Evolutionary conservation across 495 filamentous ascomycete genomes (phyloP).

Genomic region (Penicillium pulvis): DNA sequence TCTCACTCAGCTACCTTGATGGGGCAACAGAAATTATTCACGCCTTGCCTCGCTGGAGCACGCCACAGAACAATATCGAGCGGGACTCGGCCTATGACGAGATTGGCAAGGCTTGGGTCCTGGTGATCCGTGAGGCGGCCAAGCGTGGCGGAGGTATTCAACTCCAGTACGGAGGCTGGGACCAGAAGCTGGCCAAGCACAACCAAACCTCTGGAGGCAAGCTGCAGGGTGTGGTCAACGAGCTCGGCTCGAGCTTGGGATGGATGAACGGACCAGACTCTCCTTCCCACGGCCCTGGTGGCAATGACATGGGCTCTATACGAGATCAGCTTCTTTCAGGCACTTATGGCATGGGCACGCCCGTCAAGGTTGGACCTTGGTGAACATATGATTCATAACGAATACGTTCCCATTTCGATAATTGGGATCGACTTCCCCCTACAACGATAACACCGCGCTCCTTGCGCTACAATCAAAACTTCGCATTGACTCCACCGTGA

Average conservation of each 20-base stretch:
- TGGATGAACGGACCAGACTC: conserved; percentile 69
- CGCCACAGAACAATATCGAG: conserved; percentile 81
- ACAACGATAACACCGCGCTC: conserved; percentile 4
- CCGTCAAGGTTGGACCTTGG: conserved; percentile 76
- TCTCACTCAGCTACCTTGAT: conserved; percentile 84
- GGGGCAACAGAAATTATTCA: conserved; percentile 89
- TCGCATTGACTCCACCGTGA: conserved; percentile 19
- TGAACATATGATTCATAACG: conserved; percentile 33
- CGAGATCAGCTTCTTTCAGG: conserved; percentile 79
- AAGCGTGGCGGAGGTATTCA: conserved; percentile 90
- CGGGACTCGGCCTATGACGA: conserved; percentile 96
- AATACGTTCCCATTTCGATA: background rate
- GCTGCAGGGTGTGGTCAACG: conserved; percentile 76
- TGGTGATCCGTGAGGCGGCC: conserved; percentile 88
- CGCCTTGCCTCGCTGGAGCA: conserved; percentile 82
- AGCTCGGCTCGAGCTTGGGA: conserved; percentile 70
- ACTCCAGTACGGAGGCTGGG: conserved; percentile 91
- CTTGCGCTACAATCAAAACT: conserved; percentile 12
- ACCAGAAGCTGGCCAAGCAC: conserved; percentile 83
- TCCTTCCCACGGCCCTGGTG: conserved; percentile 44
- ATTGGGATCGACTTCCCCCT: conserved; percentile 7
- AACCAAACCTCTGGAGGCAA: conserved; percentile 84
- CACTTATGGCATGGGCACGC: conserved; percentile 67
- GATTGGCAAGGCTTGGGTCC: conserved; percentile 87
- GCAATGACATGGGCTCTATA: conserved; percentile 63